Evolutionary conservation across 148 eudicot species (phyloP).

Genomic region (Nepenthes mirabilis): DNA sequence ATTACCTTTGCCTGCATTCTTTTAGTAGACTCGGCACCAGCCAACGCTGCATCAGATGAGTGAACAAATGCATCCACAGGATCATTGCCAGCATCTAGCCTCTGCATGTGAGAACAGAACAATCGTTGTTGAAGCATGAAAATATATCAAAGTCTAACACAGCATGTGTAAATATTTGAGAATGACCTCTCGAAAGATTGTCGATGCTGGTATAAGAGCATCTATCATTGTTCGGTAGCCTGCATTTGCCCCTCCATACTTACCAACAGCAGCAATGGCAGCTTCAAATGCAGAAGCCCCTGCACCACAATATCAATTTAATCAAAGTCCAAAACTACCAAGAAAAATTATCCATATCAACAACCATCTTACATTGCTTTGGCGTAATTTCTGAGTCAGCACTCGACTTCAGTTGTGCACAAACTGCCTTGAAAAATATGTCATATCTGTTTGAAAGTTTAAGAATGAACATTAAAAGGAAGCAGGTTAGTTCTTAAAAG

Average conservation of each 20-base stretch:
- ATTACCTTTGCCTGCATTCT: slow-evolving; percentile 78
- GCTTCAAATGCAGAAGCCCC: slow-evolving; percentile 88
- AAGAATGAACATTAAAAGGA: not conserved
- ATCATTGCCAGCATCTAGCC: slow-evolving; percentile 57
- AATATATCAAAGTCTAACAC: not conserved
- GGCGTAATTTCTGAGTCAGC: slow-evolving; percentile 27
- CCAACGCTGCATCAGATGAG: slow-evolving; percentile 74
- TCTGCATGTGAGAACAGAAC: slow-evolving; percentile 30
- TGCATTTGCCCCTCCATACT: slow-evolving; percentile 83
- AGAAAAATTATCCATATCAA: not conserved
- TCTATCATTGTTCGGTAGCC: slow-evolving; percentile 91
- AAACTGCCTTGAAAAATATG: slow-evolving; percentile 81
- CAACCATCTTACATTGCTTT: slow-evolving; percentile 34
- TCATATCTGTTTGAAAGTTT: slow-evolving; percentile 42
- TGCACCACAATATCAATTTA: slow-evolving; percentile 13
- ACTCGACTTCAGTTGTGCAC: slow-evolving; percentile 50
- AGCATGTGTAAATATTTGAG: not conserved
- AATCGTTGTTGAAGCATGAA: slow-evolving; percentile 6
- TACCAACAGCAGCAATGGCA: slow-evolving; percentile 74
- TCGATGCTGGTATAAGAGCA: slow-evolving; percentile 83
- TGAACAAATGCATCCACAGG: slow-evolving; percentile 61
- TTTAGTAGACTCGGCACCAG: slow-evolving; percentile 82
- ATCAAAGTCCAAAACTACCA: not conserved
- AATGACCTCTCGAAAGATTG: slow-evolving; percentile 64
- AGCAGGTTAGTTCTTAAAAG: too few relatives aligned